phyloP scores from a whole-genome alignment of 805 yeast genomes.

The Saccharomycopsis malanga region DNA sequence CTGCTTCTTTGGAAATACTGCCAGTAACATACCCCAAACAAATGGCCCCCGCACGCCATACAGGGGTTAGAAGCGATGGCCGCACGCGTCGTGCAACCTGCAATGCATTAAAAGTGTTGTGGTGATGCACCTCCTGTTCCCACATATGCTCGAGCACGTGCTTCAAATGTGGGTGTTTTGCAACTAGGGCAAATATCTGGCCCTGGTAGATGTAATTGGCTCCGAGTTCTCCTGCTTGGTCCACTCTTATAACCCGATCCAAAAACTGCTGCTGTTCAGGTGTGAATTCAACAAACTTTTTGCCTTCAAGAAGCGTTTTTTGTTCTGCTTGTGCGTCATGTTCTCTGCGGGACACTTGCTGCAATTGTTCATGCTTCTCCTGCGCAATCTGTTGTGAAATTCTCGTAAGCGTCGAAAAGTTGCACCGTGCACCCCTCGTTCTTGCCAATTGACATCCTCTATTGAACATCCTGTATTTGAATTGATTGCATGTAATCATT shows the following conservation, averaged over 20 bases:
- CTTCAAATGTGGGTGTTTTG: conserved; percentile 64
- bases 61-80: conserved; percentile 85
- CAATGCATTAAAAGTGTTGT: conserved; percentile 69
- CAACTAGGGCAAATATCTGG: conserved; percentile 69
- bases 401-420: conserved; percentile 4
- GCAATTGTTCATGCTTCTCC: conserved; percentile 1
- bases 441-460: too few relatives aligned
- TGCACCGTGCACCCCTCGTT: too few relatives aligned
- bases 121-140: conserved; percentile 95
- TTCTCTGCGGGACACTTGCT: background rate
- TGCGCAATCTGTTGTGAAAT: conserved; percentile 3
- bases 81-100: conserved; percentile 77
- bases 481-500: too few relatives aligned
- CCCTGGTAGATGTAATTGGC: conserved; percentile 92
- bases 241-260: conserved; percentile 77
- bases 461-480: too few relatives aligned
- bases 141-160: conserved; percentile 91
- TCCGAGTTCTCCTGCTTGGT: conserved; percentile 97
- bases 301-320: background rate
- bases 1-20: conserved; percentile 82
- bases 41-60: conserved; percentile 89
- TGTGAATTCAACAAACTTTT: conserved; percentile 28
- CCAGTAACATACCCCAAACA: conserved; percentile 86
- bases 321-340: background rate
- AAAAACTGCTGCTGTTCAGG: conserved; percentile 62